Evolutionary conservation across 1,139 yeast species (phyloP), one percentile per base, ranked within the genome.

Genomic region (Candida albicans): DNA sequence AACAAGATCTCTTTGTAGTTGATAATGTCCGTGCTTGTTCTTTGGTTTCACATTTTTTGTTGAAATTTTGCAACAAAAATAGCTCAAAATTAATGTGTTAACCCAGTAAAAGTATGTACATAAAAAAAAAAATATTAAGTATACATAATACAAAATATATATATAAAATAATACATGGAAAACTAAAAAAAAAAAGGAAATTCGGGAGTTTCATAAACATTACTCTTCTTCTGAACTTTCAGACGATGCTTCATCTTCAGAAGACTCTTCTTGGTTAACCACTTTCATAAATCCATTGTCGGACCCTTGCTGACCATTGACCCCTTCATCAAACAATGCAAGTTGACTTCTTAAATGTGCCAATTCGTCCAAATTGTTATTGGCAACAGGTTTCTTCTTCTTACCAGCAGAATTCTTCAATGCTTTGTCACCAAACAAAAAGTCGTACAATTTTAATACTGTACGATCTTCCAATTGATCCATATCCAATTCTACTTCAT

Each of bases 401-500:
- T 78, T 80, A 61, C 73, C 75, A 46, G 59, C 59, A 39, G 62
- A 59, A 36, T 59, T 65, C 34, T 68, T 61, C 44, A 73, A 64
- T 27, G 73, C 73, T 58, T 77, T 77, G 53, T 78, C 77, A 49
- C 82, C 82, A 54, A 85, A 86, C 48, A 86, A 83, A 62, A 77
- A 86, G 64, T 87, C 85, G 73, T 91, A 91, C 53, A 93, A 72
- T 58, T 88, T 87, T 61, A 88, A 69, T 40, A 93, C 79, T 1
- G 98, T 91, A 42, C 81, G 73, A 54, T 89, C 93, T 56, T 89
- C 96, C 55, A 93, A 77, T 65, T 86, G 88, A 64, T 93, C 98
- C 84, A 95, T 87, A 65, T 95, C 99, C 50, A 93, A 76, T 70
- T 95, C 99, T 48, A 93, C 95, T 55, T 73, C 78, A 61, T 86